Base-by-base conservation (phyloP, 1,284 basidiomycete species). In the Puccinia brachypodii region DNA sequence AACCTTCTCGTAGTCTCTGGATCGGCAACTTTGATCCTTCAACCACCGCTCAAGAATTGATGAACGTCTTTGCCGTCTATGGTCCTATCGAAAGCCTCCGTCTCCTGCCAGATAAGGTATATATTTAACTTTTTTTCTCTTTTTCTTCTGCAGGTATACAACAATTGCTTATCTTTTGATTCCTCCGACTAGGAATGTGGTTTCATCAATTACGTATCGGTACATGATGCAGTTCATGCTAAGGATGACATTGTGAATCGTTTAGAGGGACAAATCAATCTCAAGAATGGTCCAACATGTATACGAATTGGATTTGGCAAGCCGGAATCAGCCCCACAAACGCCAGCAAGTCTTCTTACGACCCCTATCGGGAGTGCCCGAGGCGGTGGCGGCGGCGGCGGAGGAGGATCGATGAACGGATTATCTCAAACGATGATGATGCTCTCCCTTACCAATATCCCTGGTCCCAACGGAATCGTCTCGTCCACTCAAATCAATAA, bases 231-330 rank as follows among this genome's bases (percentile, higher is more conserved):
- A 25, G 92, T 98, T 82, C 92, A 93, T 81, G 96, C 96, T 7
- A 95, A 96, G 85, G 96, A 99, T 58, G 97, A 99, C 86, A 94
- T 98, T 25, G 89, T 97, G 75, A 97, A 96, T 85, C 92, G 96
- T 42, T 90, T 98, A 53, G 94, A 94, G 53, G 96, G 96, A 4
- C 94, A 95, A 83, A 94, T 98, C 83, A 83, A 88, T 3, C 92
- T 94, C 78, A 93, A 95, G 90, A 92, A 93, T 14, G 95, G 94
- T 84, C 94, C 94, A 16, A 94, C 95, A 85, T 93, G 94, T 0
- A 95, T 99, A 75, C 92, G 96, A 66, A 95, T 99, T 84, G 97
- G 97, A 4, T 99, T 96, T 86, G 96, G 96, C 62, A 98, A 98
- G 87, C 95, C 95, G 2, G 95, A 97, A 85, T 95, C 94, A 85